Evolutionary conservation across 1,139 yeast species (phyloP), one percentile per base, ranked within the genome.

Genomic region (Debaryomyces coudertii): DNA sequence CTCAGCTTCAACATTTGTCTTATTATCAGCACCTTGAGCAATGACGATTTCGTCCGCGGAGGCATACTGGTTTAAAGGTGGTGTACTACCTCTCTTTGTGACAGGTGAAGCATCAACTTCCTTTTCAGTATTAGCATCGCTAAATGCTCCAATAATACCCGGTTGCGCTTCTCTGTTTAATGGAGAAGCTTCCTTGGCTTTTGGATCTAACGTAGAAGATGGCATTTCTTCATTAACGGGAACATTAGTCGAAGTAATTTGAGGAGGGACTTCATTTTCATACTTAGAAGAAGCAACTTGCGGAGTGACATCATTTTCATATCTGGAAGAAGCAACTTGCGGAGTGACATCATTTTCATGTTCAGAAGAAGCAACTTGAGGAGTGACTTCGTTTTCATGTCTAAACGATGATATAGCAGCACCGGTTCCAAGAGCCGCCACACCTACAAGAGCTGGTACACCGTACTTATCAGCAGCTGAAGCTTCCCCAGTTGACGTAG

Each of bases 1-100:
- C 44, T 71, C 73, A 39, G 69, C 68, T 46, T 66, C 70, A 42
- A 71, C 60, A 37, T 67, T 69, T 33, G 61, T 50, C 33, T 52
- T 48, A 28, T 64, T 51, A 33, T 47, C 52, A 25, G 57, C 49
- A 31, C 77, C 78, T 50, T 69, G 68, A 18, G 78, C 76, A 44
- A 73, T 63, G 45, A 73, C 63, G 46, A 73, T 71, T 54, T 71
- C 76, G 54, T 73, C 69, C 31, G 56, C 62, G 3, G 57, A 69
- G 14, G 58, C 57, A 40, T 40, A 23, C 36, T 50, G 38, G 23
- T 44, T 47, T 25, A 45, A 42, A n/a, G 49, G 37, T 14, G 38
- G 35, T 35, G 43, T 25, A 15, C 35, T 18, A 23, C 35, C 20
- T 29, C 36, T 12, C 12, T 36, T 30, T 6, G 40, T 45, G 34